These are phyloP conservation scores for Apiospora marii DNA, from an alignment of 2,329 filamentous ascomycete genomes.

Conservation along the genomic window DNA sequence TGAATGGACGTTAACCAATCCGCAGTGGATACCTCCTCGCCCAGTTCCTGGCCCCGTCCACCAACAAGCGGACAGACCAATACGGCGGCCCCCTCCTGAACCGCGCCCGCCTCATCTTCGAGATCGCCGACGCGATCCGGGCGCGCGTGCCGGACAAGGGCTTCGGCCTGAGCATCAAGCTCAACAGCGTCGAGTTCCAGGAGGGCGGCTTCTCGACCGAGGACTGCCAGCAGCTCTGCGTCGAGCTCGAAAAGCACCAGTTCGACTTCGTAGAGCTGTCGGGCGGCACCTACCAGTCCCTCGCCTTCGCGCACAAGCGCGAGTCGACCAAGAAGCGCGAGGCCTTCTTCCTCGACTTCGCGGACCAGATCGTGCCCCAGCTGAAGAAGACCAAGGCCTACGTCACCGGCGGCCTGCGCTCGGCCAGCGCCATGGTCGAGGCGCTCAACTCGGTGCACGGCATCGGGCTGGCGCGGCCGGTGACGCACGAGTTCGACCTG, in stretches of 20 bases:
- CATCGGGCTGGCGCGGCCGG: constrained; percentile 59
- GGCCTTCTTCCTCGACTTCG: constrained; percentile 74
- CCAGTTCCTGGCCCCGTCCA: constrained; percentile 60
- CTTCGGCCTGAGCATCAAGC: constrained; percentile 62
- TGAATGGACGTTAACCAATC: not conserved
- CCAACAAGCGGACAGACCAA: constrained; percentile 61
- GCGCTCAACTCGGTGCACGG: constrained; percentile 66
- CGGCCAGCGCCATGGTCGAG: constrained; percentile 63
- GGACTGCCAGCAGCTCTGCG: constrained; percentile 50
- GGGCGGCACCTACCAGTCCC: constrained; percentile 67
- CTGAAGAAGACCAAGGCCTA: constrained; percentile 62
- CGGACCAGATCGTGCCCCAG: constrained; percentile 56
- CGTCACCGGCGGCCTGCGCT: constrained; percentile 66
- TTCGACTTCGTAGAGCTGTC: constrained; percentile 75
- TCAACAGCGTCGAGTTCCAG: constrained; percentile 67
- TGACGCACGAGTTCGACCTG: constrained; percentile 44
- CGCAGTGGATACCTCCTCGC: constrained; percentile 62
- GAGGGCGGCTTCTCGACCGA: constrained; percentile 38
- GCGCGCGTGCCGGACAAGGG: constrained; percentile 43
- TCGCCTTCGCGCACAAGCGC: constrained; percentile 46
- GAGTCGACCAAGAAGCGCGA: constrained; percentile 63
- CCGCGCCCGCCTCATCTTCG: constrained; percentile 58
- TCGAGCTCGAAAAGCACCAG: constrained; percentile 62
- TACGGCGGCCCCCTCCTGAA: constrained; percentile 63
- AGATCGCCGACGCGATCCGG: constrained; percentile 55